A percentile compares a stretch with the other conserved stretches of the same genome.
Evolutionary conservation across 192 early-diverging fungal species (phyloP).

Genomic region (Backusella psychrophila): DNA sequence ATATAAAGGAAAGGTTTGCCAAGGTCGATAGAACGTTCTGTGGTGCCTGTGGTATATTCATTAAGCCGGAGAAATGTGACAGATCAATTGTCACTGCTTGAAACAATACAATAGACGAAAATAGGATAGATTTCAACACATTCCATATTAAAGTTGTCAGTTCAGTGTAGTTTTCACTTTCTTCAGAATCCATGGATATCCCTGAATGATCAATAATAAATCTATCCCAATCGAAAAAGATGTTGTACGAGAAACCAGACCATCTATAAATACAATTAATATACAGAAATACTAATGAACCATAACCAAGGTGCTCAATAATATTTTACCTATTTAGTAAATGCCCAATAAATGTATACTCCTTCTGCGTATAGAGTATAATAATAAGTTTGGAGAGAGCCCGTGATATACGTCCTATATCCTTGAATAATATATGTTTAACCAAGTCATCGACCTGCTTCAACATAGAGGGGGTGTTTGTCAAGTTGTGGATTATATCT

Average conservation of each 20-base stretch:
- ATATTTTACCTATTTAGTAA: not conserved
- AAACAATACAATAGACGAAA: constrained; percentile 48
- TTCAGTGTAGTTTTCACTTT: not conserved
- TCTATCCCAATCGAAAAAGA: constrained; percentile 26
- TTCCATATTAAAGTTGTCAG: constrained; percentile 22
- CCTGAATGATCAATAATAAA: not conserved
- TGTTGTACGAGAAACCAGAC: not conserved
- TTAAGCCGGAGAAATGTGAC: not conserved
- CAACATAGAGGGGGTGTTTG: not conserved
- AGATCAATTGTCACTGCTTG: constrained; percentile 29
- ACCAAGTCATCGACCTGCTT: not conserved
- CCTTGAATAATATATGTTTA: constrained; percentile 19
- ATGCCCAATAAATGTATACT: not conserved
- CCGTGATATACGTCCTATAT: constrained; percentile 30
- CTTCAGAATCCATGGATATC: not conserved
- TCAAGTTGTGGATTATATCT: not conserved
- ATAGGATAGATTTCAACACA: constrained; percentile 47
- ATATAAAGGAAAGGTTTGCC: constrained; percentile 47
- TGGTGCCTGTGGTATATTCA: not conserved
- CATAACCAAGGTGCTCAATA: not conserved
- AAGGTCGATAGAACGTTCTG: constrained; percentile 36
- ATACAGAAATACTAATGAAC: not conserved
- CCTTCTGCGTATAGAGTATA: not conserved
- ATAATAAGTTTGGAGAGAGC: constrained; percentile 15
- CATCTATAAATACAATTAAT: not conserved